A percentile compares a stretch with the other conserved stretches of the same genome.
Conservation (phyloP, 768 basidiomycete genomes). For the Mycena capillaripes region DNA sequence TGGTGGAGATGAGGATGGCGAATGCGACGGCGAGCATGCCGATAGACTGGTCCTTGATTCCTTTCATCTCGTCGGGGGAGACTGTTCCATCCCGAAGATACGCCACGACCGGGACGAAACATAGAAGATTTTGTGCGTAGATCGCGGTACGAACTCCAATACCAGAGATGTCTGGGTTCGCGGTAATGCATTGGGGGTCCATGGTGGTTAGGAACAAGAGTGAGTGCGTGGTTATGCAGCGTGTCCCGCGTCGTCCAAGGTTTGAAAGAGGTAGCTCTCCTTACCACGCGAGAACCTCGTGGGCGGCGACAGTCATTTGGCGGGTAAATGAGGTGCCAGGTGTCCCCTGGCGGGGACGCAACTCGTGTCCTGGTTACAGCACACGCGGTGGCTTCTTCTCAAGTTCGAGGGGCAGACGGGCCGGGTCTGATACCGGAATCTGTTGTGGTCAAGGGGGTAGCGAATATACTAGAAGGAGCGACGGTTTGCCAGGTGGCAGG, state of each 20-base stretch:
- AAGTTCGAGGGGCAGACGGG: no score
- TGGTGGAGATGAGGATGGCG: not conserved
- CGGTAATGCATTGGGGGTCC: not conserved
- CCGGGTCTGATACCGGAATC: not conserved
- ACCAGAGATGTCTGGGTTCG: not conserved
- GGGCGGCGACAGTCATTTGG: no score
- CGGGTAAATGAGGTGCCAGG: no score
- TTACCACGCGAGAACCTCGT: no score
- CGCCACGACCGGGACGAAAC: not conserved
- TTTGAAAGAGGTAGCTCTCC: no score
- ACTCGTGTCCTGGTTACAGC: no score
- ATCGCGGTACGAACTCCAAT: no score
- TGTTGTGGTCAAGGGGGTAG: not conserved
- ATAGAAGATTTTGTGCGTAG: not conserved
- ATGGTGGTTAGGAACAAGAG: no score
- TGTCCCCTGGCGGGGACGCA: no score
- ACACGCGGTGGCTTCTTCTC: no score
- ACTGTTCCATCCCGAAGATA: not conserved
- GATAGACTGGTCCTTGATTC: conserved; percentile 2
- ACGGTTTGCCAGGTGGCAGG: not conserved
- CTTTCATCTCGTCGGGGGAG: conserved; percentile 2
- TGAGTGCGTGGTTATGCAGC: no score
- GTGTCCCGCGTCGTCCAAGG: no score
- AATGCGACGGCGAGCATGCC: not conserved
- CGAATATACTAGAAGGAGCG: not conserved